Conservation (phyloP, 208 protist species). For the Leishmania lainsoni region DNA sequence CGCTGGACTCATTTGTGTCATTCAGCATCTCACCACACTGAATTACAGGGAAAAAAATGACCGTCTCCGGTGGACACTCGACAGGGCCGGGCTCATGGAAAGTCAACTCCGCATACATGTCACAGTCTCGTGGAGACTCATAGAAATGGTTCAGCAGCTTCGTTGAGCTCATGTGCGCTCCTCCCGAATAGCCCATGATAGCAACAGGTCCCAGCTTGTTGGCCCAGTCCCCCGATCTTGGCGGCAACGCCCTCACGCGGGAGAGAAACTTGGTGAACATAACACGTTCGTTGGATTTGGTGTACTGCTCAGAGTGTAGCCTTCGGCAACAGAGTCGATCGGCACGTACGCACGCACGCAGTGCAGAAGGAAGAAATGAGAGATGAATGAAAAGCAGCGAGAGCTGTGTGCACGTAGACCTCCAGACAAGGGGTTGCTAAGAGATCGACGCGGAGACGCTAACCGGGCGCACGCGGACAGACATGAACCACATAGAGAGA, state of each 20-base stretch:
- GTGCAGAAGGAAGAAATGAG: background rate
- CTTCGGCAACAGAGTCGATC: background rate
- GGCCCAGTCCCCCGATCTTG: conserved; percentile 71
- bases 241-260: conserved; percentile 48
- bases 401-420: background rate
- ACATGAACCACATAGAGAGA: too few relatives aligned
- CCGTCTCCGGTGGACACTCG: conserved; percentile 79
- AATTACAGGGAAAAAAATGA: conserved; percentile 78
- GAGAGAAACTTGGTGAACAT: conserved; percentile 83
- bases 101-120: conserved; percentile 79
- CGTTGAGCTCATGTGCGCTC: conserved; percentile 29
- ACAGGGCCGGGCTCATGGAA: conserved; percentile 73
- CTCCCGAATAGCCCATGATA: conserved; percentile 62
- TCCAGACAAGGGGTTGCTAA: background rate
- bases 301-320: background rate
- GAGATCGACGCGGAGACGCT: background rate
- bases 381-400: conserved; percentile 5
- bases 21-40: conserved; percentile 69
- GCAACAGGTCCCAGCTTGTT: conserved; percentile 74
- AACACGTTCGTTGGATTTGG: background rate
- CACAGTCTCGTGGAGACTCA: conserved; percentile 58
- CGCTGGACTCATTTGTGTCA: background rate
- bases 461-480: background rate
- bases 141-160: conserved; percentile 64
- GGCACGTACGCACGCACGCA: background rate